Percentiles rank a stretch among this genome's conserved stretches.
Conservation (phyloP, 1,284 basidiomycete genomes). For the Inonotus hispidus region DNA sequence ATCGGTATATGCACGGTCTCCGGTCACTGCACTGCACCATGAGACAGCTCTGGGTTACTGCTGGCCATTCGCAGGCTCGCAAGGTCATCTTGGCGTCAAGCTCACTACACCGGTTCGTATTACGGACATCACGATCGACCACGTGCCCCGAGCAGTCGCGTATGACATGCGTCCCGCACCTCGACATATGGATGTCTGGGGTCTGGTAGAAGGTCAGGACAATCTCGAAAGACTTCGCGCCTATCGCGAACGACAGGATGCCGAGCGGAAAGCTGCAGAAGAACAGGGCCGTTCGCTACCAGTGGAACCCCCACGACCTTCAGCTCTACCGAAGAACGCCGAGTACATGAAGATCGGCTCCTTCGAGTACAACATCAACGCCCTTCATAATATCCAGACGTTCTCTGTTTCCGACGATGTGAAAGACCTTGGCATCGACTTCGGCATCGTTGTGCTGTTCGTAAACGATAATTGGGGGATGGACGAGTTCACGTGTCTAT, state of each 20-base stretch:
- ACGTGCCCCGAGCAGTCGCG: conserved; percentile 75
- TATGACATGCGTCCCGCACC: conserved; percentile 80
- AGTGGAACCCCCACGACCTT: conserved; percentile 40
- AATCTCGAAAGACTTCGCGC: conserved; percentile 56
- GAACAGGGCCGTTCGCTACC: conserved; percentile 35
- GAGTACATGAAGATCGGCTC: conserved; percentile 71
- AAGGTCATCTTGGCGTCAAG: conserved; percentile 78
- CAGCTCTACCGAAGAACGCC: conserved; percentile 43
- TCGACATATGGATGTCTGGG: conserved; percentile 85
- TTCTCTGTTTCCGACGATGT: conserved; percentile 74
- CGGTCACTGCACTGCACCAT: conserved; percentile 81
- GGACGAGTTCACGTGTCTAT: conserved; percentile 82
- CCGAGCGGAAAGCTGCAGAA: conserved; percentile 28
- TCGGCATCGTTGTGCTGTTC: conserved; percentile 74
- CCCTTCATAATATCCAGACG: conserved; percentile 73
- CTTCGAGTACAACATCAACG: conserved; percentile 76
- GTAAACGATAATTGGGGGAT: conserved; percentile 87
- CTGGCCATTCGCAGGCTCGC: conserved; percentile 83
- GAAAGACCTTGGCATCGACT: conserved; percentile 65
- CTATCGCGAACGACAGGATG: conserved; percentile 41
- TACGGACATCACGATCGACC: conserved; percentile 83
- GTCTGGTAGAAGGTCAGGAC: conserved; percentile 68
- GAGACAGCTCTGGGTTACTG: conserved; percentile 81
- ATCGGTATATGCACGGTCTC: conserved; percentile 70
- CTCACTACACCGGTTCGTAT: conserved; percentile 68